A percentile compares a stretch with the other conserved stretches of the same genome.
Conservation (phyloP, 164 flowering plant species). For the Magnolia officinalis region DNA sequence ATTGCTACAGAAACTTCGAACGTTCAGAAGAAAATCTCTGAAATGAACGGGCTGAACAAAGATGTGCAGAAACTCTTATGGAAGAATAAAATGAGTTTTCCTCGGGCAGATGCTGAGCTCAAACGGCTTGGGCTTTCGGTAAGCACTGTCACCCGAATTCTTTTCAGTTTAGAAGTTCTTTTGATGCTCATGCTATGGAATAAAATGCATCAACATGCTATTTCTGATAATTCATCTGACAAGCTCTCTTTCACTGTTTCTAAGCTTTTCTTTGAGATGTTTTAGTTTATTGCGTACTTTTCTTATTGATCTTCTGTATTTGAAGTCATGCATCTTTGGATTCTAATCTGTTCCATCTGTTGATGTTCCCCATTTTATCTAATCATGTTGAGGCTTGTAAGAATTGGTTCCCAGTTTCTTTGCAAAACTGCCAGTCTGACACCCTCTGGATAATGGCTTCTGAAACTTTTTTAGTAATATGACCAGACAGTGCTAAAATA, state of each 20-base stretch:
- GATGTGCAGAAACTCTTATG: slow-evolving; percentile 89
- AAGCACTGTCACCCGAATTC: slow-evolving; percentile 5
- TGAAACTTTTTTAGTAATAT: background rate
- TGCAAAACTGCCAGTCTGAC: background rate
- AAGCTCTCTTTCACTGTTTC: background rate
- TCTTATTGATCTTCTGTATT: background rate
- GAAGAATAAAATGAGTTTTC: slow-evolving; percentile 74
- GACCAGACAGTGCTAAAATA: background rate
- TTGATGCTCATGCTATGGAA: background rate
- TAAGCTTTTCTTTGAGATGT: background rate
- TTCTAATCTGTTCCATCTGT: background rate
- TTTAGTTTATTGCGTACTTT: background rate
- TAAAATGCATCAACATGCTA: background rate
- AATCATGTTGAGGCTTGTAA: background rate
- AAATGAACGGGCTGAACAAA: slow-evolving; percentile 73
- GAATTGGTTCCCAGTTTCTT: background rate
- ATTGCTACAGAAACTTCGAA: slow-evolving; percentile 15
- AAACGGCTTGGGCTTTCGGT: slow-evolving; percentile 74
- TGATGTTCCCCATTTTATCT: background rate
- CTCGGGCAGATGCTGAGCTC: slow-evolving; percentile 71
- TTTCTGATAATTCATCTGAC: background rate
- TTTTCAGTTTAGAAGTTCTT: background rate
- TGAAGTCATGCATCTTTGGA: no score
- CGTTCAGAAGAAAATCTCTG: slow-evolving; percentile 33
- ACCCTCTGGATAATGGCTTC: background rate